Evolutionary conservation across 2,329 filamentous ascomycete species (phyloP).

Genomic region (Dothideomycetes sp.): DNA sequence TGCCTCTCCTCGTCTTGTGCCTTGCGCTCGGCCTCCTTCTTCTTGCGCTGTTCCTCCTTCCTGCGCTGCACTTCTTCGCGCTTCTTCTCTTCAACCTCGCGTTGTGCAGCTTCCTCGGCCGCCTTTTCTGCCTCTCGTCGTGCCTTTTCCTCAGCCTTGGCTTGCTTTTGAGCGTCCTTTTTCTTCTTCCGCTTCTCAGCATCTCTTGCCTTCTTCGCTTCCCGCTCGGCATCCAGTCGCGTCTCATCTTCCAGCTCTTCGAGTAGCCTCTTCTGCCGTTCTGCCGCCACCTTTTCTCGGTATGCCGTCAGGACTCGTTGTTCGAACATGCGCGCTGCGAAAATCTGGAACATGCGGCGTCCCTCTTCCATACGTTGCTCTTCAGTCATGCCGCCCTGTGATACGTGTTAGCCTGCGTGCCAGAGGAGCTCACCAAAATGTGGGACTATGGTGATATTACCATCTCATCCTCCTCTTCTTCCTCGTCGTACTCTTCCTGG

Average conservation of each 20-base stretch:
- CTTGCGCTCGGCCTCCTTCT: slow-evolving; percentile 82
- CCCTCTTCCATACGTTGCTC: slow-evolving; percentile 99
- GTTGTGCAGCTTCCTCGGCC: slow-evolving; percentile 68
- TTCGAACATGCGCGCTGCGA: slow-evolving; percentile 98
- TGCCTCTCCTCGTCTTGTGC: slow-evolving; percentile 80
- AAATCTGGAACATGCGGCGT: slow-evolving; percentile 97
- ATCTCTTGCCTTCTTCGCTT: slow-evolving; percentile 87
- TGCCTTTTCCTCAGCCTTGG: slow-evolving; percentile 82
- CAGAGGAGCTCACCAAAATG: neutral
- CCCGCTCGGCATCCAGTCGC: slow-evolving; percentile 62
- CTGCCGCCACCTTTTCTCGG: slow-evolving; percentile 87
- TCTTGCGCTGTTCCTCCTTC: slow-evolving; percentile 82
- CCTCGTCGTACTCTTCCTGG: slow-evolving; percentile 53
- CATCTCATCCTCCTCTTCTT: slow-evolving; percentile 53
- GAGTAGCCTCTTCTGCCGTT: slow-evolving; percentile 81
- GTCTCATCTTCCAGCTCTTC: slow-evolving; percentile 85
- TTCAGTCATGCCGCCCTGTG: slow-evolving; percentile 88
- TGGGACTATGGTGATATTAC: too few relatives aligned
- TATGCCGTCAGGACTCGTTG: slow-evolving; percentile 95
- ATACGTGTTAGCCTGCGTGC: slow-evolving; percentile 4
- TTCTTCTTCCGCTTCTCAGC: slow-evolving; percentile 94
- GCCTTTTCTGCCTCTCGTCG: slow-evolving; percentile 80
- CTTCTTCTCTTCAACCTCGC: slow-evolving; percentile 66
- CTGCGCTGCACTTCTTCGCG: slow-evolving; percentile 70
- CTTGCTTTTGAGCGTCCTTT: slow-evolving; percentile 77